Evolutionary conservation across 2,329 filamentous ascomycete species (phyloP), one percentile per base, ranked within the genome.

Genomic region (Aureobasidium sp.): DNA sequence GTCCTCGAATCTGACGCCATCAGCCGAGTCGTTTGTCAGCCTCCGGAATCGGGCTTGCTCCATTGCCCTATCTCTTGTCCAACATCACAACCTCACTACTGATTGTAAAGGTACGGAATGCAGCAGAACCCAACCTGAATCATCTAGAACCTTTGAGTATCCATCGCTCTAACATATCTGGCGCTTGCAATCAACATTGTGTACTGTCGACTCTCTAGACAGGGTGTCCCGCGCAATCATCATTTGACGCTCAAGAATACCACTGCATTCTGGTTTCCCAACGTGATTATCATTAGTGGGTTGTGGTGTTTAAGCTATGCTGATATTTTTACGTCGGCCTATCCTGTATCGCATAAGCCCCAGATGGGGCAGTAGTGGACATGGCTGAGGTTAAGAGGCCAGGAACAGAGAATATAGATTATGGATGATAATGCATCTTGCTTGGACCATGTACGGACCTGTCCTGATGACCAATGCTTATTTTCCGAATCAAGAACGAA

Each of bases 361-460:
- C 24, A 24, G 24, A 24, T 24, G 2, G 24, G 24, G 24, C 24
- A 24, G 24, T 24, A 24, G 24, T 24, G 24, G 24, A 24, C 31
- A 33, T 33, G 8, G 33, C 12, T 2, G 0, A 17, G n/a, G 7
- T 1, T 5, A 33, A 27, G 11, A 19, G 12, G 15, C 5, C 11
- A 24, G n/a, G 14, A 12, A 14, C 22, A n/a, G 9, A 31, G 11
- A 11, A 11, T 24, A 19, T 35, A 42, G 24, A 45, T 42, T 24
- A 35, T 45, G n/a, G n/a, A 56, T 57, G 19, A 57, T 24, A 24
- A 57, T 57, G 53, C 53, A 57, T 57, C 45, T 57, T 45, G 39
- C 9, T 45, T 14, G 27, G 33, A 27, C 39, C 29, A 29, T 31
- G 17, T 45, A 29, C 29, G 40, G 35, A 22, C 35, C 40, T 33